A percentile compares a stretch with the other conserved stretches of the same genome.
Conservation (phyloP, 2,329 filamentous ascomycete genomes). For the Metarhizium humberi region DNA sequence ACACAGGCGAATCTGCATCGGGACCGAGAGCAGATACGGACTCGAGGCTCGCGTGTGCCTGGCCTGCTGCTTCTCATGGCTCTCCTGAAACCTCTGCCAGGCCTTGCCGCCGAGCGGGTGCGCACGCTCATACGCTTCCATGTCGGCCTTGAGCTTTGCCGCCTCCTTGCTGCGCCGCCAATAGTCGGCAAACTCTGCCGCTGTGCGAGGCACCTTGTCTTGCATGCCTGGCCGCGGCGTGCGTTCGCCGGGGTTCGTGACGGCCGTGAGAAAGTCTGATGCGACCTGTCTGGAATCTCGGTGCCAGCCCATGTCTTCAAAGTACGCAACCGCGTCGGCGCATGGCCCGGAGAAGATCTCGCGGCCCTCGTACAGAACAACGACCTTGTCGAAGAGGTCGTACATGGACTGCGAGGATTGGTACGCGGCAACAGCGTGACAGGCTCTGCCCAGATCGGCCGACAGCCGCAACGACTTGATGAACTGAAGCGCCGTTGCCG, state of each 20-base stretch:
- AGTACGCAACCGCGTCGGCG: constrained; percentile 25
- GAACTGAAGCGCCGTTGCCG: constrained; percentile 70
- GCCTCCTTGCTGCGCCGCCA: not conserved
- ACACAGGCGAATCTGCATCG: not conserved
- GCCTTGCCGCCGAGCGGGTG: no score
- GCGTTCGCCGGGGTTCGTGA: no score
- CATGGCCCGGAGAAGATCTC: constrained; percentile 57
- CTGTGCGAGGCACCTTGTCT: not conserved
- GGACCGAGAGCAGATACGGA: not conserved
- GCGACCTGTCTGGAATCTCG: no score
- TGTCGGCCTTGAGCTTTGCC: not conserved
- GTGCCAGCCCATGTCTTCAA: no score
- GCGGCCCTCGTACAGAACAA: constrained; percentile 56
- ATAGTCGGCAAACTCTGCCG: not conserved
- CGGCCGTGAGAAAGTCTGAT: no score
- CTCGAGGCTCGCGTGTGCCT: no score
- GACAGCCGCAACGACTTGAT: constrained; percentile 60
- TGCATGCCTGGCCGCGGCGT: no score
- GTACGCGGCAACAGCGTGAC: constrained; percentile 16
- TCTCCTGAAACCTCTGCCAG: no score
- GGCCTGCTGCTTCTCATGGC: no score
- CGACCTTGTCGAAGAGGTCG: constrained; percentile 48
- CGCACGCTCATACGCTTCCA: not conserved
- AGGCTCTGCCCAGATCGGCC: constrained; percentile 53
- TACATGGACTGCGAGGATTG: constrained; percentile 16